Conservation (phyloP, 768 basidiomycete species). For the Collybia sp. region DNA sequence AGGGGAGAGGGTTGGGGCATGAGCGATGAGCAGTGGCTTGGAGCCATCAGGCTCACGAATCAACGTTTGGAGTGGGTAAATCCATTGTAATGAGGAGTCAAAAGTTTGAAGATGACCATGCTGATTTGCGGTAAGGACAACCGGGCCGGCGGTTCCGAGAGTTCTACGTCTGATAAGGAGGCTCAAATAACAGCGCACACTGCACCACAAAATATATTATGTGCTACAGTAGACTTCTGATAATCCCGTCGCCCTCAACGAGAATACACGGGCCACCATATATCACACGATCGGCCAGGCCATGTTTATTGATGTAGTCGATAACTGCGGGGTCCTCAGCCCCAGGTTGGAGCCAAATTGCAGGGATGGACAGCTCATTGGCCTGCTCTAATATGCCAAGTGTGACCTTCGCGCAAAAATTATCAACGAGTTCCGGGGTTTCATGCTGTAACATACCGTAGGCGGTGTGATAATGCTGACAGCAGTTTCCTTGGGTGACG, state of each 20-base stretch:
- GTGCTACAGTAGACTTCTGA: conserved; percentile 21
- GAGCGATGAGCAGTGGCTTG: too few relatives aligned
- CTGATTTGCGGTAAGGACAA: too few relatives aligned
- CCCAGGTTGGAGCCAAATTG: conserved; percentile 89
- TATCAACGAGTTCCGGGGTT: not conserved
- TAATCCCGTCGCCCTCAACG: conserved; percentile 63
- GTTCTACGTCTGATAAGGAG: too few relatives aligned
- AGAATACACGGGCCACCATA: conserved; percentile 83
- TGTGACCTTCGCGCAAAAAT: conserved; percentile 49
- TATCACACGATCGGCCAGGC: conserved; percentile 63
- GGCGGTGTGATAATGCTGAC: conserved; percentile 78
- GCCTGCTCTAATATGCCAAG: conserved; percentile 62
- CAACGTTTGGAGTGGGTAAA: too few relatives aligned
- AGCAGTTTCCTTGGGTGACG: conserved; percentile 60
- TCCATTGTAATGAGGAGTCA: too few relatives aligned
- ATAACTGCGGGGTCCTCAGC: conserved; percentile 67
- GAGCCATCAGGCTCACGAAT: too few relatives aligned
- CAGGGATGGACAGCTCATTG: conserved; percentile 63
- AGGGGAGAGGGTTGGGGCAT: too few relatives aligned
- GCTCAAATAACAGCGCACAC: too few relatives aligned
- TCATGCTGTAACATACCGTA: conserved; percentile 36
- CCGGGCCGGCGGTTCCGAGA: too few relatives aligned
- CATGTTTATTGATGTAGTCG: conserved; percentile 61
- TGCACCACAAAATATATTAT: too few relatives aligned
- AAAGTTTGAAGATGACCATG: too few relatives aligned